phyloP scores from a whole-genome alignment of 805 yeast genomes.

The Tetrapisispora nanseiensis region DNA sequence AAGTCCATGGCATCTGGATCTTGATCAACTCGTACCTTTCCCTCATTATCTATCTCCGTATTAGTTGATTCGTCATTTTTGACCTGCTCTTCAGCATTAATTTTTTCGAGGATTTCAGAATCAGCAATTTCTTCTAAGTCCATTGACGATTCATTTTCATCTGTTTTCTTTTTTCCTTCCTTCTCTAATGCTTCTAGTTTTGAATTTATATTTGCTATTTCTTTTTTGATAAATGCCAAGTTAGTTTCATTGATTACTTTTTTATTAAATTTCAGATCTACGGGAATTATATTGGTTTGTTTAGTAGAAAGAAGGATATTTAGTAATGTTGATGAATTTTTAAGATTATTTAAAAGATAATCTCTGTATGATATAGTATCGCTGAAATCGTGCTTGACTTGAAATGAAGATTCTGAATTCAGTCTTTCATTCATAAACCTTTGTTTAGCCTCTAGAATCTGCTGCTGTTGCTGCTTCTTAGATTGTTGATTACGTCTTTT shows the following conservation, averaged over 20 bases:
- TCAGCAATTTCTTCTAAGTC: neutral
- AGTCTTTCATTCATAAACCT: conserved; percentile 17
- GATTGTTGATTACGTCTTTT: conserved; percentile 20
- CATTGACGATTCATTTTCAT: neutral
- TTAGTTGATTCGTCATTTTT: neutral
- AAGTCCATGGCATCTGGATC: neutral
- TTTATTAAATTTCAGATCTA: conserved; percentile 1
- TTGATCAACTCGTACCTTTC: neutral
- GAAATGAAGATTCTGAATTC: conserved; percentile 20
- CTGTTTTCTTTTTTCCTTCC: neutral
- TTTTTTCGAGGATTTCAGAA: neutral
- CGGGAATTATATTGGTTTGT: neutral
- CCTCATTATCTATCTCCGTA: neutral
- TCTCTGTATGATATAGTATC: conserved; percentile 26
- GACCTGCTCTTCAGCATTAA: neutral
- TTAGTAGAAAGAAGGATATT: neutral
- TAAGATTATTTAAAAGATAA: conserved; percentile 18
- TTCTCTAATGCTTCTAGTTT: neutral
- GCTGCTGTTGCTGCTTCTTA: conserved; percentile 16
- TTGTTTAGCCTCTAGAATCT: conserved; percentile 12
- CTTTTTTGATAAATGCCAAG: neutral
- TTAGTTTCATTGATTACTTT: neutral
- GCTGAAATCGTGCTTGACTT: conserved; percentile 27
- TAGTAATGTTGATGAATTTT: neutral
- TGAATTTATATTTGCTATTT: neutral